phyloP scores from a whole-genome alignment of 164 flowering plant genomes.

The Santalum album region DNA sequence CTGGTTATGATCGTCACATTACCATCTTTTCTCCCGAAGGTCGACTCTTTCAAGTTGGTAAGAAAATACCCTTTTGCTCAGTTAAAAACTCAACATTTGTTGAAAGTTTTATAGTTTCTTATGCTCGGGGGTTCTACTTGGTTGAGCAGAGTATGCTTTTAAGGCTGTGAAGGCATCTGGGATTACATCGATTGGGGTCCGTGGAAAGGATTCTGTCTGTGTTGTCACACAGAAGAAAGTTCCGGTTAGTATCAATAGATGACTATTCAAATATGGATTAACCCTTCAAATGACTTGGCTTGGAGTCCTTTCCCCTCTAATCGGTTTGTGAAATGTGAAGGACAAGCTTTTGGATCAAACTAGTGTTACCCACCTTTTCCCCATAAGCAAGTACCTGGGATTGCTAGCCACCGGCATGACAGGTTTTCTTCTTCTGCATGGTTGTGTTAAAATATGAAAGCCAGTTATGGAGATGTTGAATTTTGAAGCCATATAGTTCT shows the following conservation, averaged over 20 bases:
- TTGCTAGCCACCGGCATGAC: conserved; percentile 94
- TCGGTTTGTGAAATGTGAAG: too few species aligned
- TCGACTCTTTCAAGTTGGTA: conserved; percentile 91
- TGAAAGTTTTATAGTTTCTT: background rate
- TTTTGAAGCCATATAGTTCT: too few species aligned
- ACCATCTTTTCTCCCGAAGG: conserved; percentile 98
- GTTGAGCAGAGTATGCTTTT: conserved; percentile 76
- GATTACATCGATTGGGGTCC: conserved; percentile 86
- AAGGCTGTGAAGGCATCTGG: conserved; percentile 93
- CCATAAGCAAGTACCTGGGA: conserved; percentile 80
- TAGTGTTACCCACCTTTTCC: conserved; percentile 82
- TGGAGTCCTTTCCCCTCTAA: background rate
- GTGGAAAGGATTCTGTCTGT: conserved; percentile 88
- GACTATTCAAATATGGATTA: background rate
- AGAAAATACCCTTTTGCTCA: conserved; percentile 7
- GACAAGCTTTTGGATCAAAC: conserved; percentile 99
- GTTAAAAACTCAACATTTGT: background rate
- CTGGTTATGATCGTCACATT: conserved; percentile 95
- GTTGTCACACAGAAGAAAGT: conserved; percentile 98
- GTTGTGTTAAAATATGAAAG: too few species aligned
- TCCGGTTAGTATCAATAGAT: conserved; percentile 49
- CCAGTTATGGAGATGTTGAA: too few species aligned
- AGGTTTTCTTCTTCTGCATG: too few species aligned
- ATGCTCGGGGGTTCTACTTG: background rate
- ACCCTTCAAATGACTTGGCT: too few species aligned